Conservation (phyloP, 345 rosid species). For the Populus deltoides region DNA sequence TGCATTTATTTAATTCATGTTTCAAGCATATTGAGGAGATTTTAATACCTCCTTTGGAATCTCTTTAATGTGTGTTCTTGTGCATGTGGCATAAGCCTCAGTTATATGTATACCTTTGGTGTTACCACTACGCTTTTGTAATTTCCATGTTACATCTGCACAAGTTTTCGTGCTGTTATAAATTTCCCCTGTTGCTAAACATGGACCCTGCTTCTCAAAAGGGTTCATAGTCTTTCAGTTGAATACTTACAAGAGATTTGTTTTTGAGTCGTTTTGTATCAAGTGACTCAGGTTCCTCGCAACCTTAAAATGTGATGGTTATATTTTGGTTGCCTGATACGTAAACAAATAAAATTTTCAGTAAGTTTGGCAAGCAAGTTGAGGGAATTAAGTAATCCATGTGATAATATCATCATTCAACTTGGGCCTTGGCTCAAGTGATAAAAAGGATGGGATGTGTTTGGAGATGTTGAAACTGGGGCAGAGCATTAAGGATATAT, state of each 20-base stretch:
- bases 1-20: constrained; percentile 2
- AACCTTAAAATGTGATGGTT: neutral
- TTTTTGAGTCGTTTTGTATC: neutral
- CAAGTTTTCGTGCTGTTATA: neutral
- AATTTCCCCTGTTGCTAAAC: neutral
- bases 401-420: neutral
- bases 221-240: neutral
- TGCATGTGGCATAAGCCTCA: constrained; percentile 2
- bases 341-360: neutral
- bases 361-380: neutral
- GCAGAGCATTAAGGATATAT: neutral
- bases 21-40: neutral
- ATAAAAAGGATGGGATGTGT: neutral
- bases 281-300: neutral
- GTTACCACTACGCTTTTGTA: neutral
- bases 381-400: neutral
- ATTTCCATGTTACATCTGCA: neutral
- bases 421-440: neutral
- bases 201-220: neutral
- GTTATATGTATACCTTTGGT: neutral
- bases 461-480: neutral
- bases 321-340: neutral
- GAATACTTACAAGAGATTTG: neutral
- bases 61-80: neutral
- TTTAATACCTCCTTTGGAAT: neutral